Percentiles rank a stretch among this genome's conserved stretches.
phyloP scores from a whole-genome alignment of 1,139 yeast genomes.

The Lodderomyces parapsilosis region DNA sequence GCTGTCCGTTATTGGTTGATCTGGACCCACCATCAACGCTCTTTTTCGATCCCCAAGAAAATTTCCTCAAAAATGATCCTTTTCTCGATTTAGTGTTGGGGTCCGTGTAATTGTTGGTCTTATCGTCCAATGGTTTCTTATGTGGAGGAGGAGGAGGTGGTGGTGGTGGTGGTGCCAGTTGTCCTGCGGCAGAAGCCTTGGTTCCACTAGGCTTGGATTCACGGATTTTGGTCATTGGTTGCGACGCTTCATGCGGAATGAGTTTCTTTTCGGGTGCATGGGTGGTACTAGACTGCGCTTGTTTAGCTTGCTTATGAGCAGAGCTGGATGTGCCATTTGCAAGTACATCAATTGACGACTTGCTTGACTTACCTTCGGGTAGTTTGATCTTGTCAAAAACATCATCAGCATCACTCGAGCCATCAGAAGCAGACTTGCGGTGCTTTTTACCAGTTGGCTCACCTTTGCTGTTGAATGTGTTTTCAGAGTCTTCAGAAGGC shows the following conservation, averaged over 20 bases:
- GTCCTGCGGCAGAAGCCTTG: slow-evolving; percentile 10
- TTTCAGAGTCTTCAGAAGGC: slow-evolving; percentile 28
- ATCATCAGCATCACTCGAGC: slow-evolving; percentile 19
- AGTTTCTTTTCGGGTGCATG: neutral
- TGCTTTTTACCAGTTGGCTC: slow-evolving; percentile 24
- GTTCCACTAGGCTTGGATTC: slow-evolving; percentile 14
- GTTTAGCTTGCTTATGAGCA: slow-evolving; percentile 13
- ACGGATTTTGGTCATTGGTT: slow-evolving; percentile 30
- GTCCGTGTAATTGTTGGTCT: slow-evolving; percentile 28
- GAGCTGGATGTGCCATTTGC: slow-evolving; percentile 12
- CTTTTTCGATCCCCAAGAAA: slow-evolving; percentile 56
- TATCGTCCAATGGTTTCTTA: slow-evolving; percentile 32
- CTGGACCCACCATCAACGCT: slow-evolving; percentile 18
- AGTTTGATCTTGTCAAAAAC: slow-evolving; percentile 46
- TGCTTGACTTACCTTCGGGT: slow-evolving; percentile 29
- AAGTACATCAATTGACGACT: slow-evolving; percentile 16
- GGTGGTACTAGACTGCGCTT: neutral
- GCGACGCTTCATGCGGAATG: slow-evolving; percentile 13
- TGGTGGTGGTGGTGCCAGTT: slow-evolving; percentile 15
- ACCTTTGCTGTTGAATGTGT: slow-evolving; percentile 37
- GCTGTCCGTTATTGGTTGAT: slow-evolving; percentile 20
- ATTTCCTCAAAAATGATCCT: slow-evolving; percentile 59
- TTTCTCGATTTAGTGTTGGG: slow-evolving; percentile 28
- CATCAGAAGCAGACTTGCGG: slow-evolving; percentile 17
- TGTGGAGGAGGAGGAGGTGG: slow-evolving; percentile 15